Conservation (phyloP, 1,284 basidiomycete genomes). For the Moniliophthora roreri region DNA sequence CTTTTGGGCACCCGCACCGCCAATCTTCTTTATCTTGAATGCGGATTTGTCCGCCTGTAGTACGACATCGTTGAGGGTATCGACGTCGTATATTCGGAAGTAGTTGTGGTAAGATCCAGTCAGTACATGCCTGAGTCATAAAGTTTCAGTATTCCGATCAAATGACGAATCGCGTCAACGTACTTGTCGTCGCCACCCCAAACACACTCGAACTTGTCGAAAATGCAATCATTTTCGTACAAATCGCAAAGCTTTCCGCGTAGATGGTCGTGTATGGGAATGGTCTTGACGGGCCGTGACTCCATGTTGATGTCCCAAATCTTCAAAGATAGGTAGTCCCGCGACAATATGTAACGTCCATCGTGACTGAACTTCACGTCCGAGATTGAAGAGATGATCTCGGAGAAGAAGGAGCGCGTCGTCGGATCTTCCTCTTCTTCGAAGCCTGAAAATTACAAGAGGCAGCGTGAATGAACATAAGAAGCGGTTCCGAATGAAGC, state of each 20-base stretch:
- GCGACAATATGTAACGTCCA: slow-evolving; percentile 94
- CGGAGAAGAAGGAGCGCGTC: slow-evolving; percentile 99
- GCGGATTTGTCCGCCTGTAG: slow-evolving; percentile 99
- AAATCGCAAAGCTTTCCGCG: slow-evolving; percentile 97
- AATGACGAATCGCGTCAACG: slow-evolving; percentile 35
- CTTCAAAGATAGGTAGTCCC: slow-evolving; percentile 97
- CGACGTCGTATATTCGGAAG: slow-evolving; percentile 98
- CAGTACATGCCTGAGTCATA: slow-evolving; percentile 73
- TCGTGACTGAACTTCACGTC: slow-evolving; percentile 99
- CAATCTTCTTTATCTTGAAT: slow-evolving; percentile 99
- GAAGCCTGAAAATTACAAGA: slow-evolving; percentile 61
- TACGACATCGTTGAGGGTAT: slow-evolving; percentile 88
- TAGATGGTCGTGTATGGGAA: slow-evolving; percentile 98
- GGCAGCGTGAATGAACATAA: slow-evolving; percentile 16
- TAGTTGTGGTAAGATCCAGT: slow-evolving; percentile 99
- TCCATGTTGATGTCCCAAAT: slow-evolving; percentile 99
- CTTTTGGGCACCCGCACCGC: slow-evolving; percentile 73
- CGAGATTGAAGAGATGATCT: slow-evolving; percentile 99
- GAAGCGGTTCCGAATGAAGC: not conserved
- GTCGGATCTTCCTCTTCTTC: slow-evolving; percentile 99
- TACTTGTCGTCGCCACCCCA: slow-evolving; percentile 96
- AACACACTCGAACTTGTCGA: slow-evolving; percentile 99
- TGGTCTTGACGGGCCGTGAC: slow-evolving; percentile 93
- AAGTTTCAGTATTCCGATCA: slow-evolving; percentile 14
- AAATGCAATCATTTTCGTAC: slow-evolving; percentile 99